A percentile compares a stretch with the other conserved stretches of the same genome.
Evolutionary conservation across 371 early-diverging fungal genomes (phyloP).

Genomic region (Dichotomocladium elegans): DNA sequence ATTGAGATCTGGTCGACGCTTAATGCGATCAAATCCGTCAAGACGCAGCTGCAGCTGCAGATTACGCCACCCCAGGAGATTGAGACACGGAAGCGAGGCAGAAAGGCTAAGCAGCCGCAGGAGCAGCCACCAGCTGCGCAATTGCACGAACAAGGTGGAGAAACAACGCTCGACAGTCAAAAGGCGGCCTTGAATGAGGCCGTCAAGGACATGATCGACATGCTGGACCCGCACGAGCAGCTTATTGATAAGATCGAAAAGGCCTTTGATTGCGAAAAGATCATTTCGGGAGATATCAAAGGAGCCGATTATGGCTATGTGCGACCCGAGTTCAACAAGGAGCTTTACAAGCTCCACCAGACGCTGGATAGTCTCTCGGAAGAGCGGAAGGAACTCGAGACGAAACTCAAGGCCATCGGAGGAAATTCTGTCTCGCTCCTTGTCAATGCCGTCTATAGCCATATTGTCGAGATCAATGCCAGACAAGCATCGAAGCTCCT

Average conservation of each 20-base stretch:
- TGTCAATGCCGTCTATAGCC: conserved; percentile 32
- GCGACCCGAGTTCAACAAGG: conserved; percentile 27
- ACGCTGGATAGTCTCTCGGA: conserved; percentile 19
- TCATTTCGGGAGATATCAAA: conserved; percentile 30
- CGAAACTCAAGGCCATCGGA: conserved; percentile 19
- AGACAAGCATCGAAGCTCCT: conserved; percentile 27
- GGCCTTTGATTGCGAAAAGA: conserved; percentile 40
- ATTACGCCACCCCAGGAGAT: no score
- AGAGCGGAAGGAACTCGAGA: conserved; percentile 21
- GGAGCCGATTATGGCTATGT: conserved; percentile 45
- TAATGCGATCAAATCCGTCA: conserved; percentile 28
- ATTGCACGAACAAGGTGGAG: no score
- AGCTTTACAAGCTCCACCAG: conserved; percentile 18
- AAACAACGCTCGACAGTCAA: neutral
- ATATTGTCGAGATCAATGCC: conserved; percentile 50
- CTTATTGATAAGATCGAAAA: conserved; percentile 28
- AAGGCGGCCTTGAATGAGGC: neutral
- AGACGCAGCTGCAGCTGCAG: neutral
- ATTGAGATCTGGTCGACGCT: conserved; percentile 57
- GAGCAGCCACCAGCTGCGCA: neutral
- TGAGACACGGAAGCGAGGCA: no score
- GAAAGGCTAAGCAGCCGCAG: neutral
- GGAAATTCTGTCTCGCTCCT: conserved; percentile 39
- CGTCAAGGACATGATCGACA: conserved; percentile 8
- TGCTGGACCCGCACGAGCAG: conserved; percentile 26